phyloP scores from a whole-genome alignment of 2,329 filamentous ascomycete species.

The Capronia coronata region DNA sequence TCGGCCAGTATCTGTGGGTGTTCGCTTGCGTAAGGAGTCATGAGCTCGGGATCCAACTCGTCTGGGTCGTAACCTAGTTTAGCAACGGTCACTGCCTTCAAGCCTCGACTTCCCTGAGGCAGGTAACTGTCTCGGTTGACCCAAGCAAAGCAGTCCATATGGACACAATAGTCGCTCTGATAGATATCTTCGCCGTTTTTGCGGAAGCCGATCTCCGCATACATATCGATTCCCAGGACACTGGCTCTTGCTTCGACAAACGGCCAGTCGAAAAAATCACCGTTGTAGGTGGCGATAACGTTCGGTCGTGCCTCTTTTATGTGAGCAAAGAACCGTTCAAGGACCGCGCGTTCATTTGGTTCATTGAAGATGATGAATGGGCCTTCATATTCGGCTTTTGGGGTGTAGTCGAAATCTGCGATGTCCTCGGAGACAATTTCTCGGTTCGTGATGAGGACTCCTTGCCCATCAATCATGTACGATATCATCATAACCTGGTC shows the following conservation, averaged over 20 bases:
- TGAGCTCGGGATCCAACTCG: constrained; percentile 92
- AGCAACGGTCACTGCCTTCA: constrained; percentile 95
- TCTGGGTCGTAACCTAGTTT: constrained; percentile 98
- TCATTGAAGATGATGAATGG: constrained; percentile 99
- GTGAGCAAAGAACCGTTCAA: constrained; percentile 91
- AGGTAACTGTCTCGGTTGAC: constrained; percentile 98
- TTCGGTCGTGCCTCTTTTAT: constrained; percentile 92
- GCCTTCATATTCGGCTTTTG: constrained; percentile 89
- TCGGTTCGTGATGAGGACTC: constrained; percentile 94
- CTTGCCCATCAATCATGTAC: constrained; percentile 99
- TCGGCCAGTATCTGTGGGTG: constrained; percentile 90
- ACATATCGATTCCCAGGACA: constrained; percentile 97
- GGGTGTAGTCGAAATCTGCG: constrained; percentile 95
- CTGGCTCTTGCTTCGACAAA: constrained; percentile 92
- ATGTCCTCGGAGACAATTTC: constrained; percentile 98
- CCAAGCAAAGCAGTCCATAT: constrained; percentile 99
- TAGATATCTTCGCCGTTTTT: constrained; percentile 96
- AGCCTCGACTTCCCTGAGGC: constrained; percentile 89
- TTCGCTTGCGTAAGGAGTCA: constrained; percentile 84
- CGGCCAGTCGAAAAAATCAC: constrained; percentile 99
- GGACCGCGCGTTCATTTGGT: constrained; percentile 75
- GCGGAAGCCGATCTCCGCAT: constrained; percentile 92
- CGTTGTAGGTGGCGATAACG: constrained; percentile 99
- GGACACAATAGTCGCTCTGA: constrained; percentile 89
- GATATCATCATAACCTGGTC: constrained; percentile 99